Evolutionary conservation across 164 flowering plant species (phyloP).

Genomic region (Nymphaea thermarum): DNA sequence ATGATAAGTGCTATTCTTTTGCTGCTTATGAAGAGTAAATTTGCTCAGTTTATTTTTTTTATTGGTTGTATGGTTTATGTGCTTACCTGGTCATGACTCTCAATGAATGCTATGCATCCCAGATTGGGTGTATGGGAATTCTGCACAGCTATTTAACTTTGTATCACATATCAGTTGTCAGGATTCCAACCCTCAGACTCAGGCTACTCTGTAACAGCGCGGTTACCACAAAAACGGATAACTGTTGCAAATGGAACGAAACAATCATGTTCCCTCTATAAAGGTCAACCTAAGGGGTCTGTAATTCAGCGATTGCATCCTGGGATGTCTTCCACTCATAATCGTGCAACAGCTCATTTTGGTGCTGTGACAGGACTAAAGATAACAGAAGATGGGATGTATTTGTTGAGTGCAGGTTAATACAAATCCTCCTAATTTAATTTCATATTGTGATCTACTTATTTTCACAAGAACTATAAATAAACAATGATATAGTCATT

Average conservation of each 20-base stretch:
- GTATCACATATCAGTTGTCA: slow-evolving; percentile 16
- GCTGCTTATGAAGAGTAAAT: neutral
- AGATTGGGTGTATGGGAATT: neutral
- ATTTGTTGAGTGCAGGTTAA: slow-evolving; percentile 89
- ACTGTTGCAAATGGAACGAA: slow-evolving; percentile 34
- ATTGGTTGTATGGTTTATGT: neutral
- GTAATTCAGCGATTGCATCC: slow-evolving; percentile 64
- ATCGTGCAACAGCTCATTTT: slow-evolving; percentile 88
- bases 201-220: slow-evolving; percentile 31
- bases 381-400: slow-evolving; percentile 79
- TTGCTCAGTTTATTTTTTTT: too few species aligned
- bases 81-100: neutral
- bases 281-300: slow-evolving; percentile 31
- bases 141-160: neutral
- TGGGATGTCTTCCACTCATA: slow-evolving; percentile 75
- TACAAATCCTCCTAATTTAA: slow-evolving; percentile 1
- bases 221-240: slow-evolving; percentile 29
- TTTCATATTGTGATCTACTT: neutral
- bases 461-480: neutral
- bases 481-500: neutral
- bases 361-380: slow-evolving; percentile 85
- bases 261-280: slow-evolving; percentile 20
- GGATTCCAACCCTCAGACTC: slow-evolving; percentile 24
- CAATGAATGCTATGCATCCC: neutral
- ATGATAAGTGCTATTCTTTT: neutral